These are phyloP conservation scores for Irpex rosettiformis DNA, from an alignment of 1,284 basidiomycete genomes.

Conservation along the genomic window DNA sequence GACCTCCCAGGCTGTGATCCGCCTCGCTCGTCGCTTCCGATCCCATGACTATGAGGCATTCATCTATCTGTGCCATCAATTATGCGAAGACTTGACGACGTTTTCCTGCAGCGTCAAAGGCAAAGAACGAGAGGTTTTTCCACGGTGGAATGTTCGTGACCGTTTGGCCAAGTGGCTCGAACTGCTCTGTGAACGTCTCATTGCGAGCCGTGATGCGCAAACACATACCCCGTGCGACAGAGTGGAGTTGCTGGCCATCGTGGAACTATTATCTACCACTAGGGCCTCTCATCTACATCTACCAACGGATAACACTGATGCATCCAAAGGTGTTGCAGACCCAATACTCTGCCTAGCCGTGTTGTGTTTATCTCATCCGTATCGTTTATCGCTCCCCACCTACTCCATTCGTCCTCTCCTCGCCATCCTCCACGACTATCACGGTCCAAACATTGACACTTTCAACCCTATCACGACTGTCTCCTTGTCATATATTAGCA, in stretches of 20 bases:
- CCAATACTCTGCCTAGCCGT: slow-evolving; percentile 29
- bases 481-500: not conserved
- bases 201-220: not conserved
- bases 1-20: slow-evolving; percentile 37
- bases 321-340: slow-evolving; percentile 21
- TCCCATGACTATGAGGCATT: slow-evolving; percentile 25
- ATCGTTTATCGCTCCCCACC: slow-evolving; percentile 2
- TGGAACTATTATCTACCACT: slow-evolving; percentile 20
- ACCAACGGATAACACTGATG: slow-evolving; percentile 2
- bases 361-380: slow-evolving; percentile 23
- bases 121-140: slow-evolving; percentile 6
- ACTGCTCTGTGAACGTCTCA: slow-evolving; percentile 17
- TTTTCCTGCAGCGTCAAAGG: not conserved
- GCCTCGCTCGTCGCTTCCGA: slow-evolving; percentile 30
- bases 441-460: slow-evolving; percentile 28
- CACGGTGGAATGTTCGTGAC: slow-evolving; percentile 9
- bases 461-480: slow-evolving; percentile 27
- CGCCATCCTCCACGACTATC: slow-evolving; percentile 23
- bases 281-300: slow-evolving; percentile 16
- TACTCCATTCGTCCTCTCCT: slow-evolving; percentile 14
- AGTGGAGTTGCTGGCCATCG: slow-evolving; percentile 14
- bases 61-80: slow-evolving; percentile 16
- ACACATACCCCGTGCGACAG: not conserved
- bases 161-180: slow-evolving; percentile 28
- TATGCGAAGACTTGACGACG: slow-evolving; percentile 9